These are phyloP conservation scores for Podaxis sp. DNA, from an alignment of 768 basidiomycete genomes.

Conservation along the genomic window DNA sequence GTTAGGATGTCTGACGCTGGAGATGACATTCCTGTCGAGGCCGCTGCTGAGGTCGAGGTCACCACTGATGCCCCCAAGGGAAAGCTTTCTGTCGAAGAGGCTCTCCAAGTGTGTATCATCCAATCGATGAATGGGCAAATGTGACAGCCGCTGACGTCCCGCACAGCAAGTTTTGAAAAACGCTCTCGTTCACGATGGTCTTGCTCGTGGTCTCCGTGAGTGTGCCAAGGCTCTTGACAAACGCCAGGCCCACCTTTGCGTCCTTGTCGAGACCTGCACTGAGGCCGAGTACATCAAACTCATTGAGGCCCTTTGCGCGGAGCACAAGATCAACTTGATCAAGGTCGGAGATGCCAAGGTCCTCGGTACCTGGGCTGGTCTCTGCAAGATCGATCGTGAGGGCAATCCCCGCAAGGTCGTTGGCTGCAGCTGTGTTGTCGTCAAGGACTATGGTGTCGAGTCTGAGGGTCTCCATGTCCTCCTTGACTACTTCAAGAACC, in stretches of 20 bases:
- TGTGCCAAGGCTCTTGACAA: conserved; percentile 98
- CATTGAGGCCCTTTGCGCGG: conserved; percentile 98
- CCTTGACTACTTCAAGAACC: conserved; percentile 96
- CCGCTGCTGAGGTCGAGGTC: conserved; percentile 74
- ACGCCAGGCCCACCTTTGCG: conserved; percentile 97
- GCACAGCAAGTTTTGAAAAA: conserved; percentile 97
- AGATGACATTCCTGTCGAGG: conserved; percentile 78
- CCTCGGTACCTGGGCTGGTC: conserved; percentile 96
- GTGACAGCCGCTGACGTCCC: conserved; percentile 14
- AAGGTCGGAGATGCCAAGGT: conserved; percentile 98
- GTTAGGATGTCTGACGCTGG: conserved; percentile 94
- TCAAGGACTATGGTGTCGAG: conserved; percentile 96
- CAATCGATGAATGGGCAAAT: not conserved
- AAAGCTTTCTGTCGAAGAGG: conserved; percentile 94
- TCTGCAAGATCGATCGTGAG: conserved; percentile 99
- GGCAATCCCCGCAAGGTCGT: conserved; percentile 97
- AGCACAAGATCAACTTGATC: conserved; percentile 99
- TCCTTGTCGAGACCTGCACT: conserved; percentile 98
- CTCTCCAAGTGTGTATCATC: conserved; percentile 63
- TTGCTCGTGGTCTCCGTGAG: conserved; percentile 97
- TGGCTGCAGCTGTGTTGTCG: conserved; percentile 91
- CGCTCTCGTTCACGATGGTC: conserved; percentile 96
- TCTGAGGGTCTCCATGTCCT: conserved; percentile 93
- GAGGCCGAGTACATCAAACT: conserved; percentile 99
- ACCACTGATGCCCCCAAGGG: conserved; percentile 90